Percentiles rank a stretch among this genome's conserved stretches.
These are phyloP conservation scores for Fomitiporia mediterranea DNA, from an alignment of 1,284 basidiomycete species.

Conservation along the genomic window DNA sequence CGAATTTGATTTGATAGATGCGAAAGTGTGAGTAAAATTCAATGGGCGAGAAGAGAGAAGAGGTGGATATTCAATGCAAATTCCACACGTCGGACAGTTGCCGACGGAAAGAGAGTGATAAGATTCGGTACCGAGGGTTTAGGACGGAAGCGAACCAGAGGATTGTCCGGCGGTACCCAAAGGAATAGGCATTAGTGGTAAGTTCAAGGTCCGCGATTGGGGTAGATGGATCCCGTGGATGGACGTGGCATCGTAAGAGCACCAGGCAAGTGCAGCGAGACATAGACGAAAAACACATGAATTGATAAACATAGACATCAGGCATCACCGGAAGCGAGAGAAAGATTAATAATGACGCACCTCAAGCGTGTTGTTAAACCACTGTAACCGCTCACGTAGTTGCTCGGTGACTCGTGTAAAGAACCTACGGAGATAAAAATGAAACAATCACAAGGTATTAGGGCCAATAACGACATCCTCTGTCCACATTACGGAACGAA, in stretches of 20 bases:
- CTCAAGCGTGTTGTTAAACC: conserved; percentile 78
- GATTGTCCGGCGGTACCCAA: not conserved
- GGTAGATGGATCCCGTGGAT: not conserved
- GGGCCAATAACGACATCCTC: not conserved
- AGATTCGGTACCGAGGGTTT: not conserved
- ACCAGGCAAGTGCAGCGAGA: not conserved
- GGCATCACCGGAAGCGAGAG: not conserved
- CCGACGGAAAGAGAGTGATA: not conserved
- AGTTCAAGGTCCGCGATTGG: not conserved
- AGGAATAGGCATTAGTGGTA: not conserved
- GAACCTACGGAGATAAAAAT: conserved; percentile 42
- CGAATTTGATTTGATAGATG: not conserved
- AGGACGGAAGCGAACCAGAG: not conserved
- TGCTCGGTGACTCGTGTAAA: conserved; percentile 68
- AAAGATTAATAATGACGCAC: conserved; percentile 34
- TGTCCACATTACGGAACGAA: not conserved
- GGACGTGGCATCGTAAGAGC: not conserved
- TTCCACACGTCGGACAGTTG: too few species aligned
- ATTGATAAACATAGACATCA: conserved; percentile 8
- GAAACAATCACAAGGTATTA: not conserved
- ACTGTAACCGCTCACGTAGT: conserved; percentile 64
- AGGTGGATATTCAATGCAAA: too few species aligned
- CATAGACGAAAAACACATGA: not conserved
- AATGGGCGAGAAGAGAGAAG: too few species aligned
- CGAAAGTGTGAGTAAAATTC: too few species aligned